Evolutionary conservation across 441 rosid species (phyloP), one percentile per base, ranked within the genome.

Genomic region (Populus hybrid): DNA sequence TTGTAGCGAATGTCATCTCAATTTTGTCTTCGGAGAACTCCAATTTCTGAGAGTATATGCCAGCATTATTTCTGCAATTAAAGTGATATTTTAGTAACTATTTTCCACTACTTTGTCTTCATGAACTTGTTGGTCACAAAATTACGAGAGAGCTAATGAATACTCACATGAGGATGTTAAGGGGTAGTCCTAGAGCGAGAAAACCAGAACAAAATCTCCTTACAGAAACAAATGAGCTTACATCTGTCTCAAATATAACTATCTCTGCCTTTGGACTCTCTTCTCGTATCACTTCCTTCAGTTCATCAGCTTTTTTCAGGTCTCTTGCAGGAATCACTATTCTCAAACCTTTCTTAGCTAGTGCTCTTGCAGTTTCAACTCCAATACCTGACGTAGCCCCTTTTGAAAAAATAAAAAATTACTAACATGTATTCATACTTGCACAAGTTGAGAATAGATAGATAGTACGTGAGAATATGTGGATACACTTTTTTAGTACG

Each of bases 341-440:
- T 81, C 93, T 83, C 78, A 90, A 88, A 10, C 99, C 98, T 86
- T 91, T 91, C 84, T 88, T 91, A 3, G 95, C 96, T 38, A 95
- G 75, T 11, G 89, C 95, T 79, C 91, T 92, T 3, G 95, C 95
- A 1, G 98, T 93, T 80, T 95, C 99, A 5, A 87, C 90, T 77
- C 99, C 99, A 65, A 95, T 93, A 0, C 99, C 99, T 11, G 99
- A 95, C 10, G 98, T 92, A 2, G 95, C 96, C 80, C 99, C 99
- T 95, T 74, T 42, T 8, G 32, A 38, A 35, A 7, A 2, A 30
- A 30, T 30, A 30, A 30, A 30, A 30, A 30, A 3, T 3, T 30
- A 30, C 32, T 30, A 30, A 30, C 32, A 30, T 30, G 32, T 30
- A 30, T 30, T 30, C 4, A 30, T 30, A 30, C 32, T 30, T 30